Conservation (phyloP, 371 early-diverging fungal genomes). For the Haplosporangium sp. region DNA sequence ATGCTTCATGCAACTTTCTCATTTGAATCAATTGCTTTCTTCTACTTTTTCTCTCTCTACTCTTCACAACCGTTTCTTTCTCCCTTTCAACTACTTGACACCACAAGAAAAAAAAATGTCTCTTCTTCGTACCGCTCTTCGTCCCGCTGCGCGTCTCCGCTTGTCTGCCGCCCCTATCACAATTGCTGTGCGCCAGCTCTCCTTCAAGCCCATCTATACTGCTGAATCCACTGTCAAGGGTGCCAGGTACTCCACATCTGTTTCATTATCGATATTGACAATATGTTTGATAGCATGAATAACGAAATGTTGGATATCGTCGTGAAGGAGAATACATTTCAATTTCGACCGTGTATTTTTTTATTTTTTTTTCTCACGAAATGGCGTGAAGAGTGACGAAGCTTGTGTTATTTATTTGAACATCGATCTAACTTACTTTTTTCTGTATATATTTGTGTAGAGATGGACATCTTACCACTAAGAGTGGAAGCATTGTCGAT, state of each 20-base stretch:
- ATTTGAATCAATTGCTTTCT: neutral
- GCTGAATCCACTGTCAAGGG: constrained; percentile 62
- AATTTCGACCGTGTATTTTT: neutral
- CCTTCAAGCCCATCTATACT: constrained; percentile 63
- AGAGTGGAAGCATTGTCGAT: constrained; percentile 57
- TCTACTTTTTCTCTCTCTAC: constrained; percentile 3
- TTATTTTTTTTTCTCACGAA: constrained; percentile 16
- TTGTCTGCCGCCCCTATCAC: constrained; percentile 32
- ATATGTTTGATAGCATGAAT: neutral
- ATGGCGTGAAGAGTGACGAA: constrained; percentile 1
- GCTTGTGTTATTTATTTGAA: no score
- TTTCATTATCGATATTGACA: neutral
- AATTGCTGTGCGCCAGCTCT: constrained; percentile 37
- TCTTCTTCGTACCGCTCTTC: constrained; percentile 37
- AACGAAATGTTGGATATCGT: no score
- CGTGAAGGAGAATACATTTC: neutral
- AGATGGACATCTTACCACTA: constrained; percentile 60
- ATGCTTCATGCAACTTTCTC: no score
- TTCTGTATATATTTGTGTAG: constrained; percentile 11
- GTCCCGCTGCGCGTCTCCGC: constrained; percentile 42
- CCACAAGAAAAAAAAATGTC: constrained; percentile 18
- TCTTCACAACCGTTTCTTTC: neutral
- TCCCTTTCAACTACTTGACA: neutral
- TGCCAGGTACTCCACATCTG: constrained; percentile 42
- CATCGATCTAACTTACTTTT: neutral